These are phyloP conservation scores for Candida tropicalis DNA, from an alignment of 1,139 yeast species.

Conservation along the genomic window DNA sequence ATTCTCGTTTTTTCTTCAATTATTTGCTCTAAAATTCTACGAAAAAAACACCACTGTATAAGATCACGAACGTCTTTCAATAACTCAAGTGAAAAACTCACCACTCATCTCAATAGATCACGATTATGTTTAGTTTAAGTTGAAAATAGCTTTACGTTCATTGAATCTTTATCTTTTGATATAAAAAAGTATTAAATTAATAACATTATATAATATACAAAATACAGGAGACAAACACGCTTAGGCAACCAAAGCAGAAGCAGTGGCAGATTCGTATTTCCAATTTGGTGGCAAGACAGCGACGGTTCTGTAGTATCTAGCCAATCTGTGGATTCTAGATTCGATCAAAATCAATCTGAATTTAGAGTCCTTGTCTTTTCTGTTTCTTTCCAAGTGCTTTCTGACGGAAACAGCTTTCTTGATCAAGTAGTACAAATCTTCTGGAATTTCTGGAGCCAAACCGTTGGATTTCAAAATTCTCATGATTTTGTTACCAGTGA, in stretches of 20 bases:
- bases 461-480: constrained; percentile 99
- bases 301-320: constrained; percentile 99
- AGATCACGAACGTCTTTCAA: no score
- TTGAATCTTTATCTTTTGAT: background rate
- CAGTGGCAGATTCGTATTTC: constrained; percentile 99
- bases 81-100: no score
- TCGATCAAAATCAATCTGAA: constrained; percentile 99
- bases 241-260: constrained; percentile 99
- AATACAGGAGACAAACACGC: constrained; percentile 18
- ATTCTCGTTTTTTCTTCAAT: background rate
- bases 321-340: constrained; percentile 99
- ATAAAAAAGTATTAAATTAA: constrained; percentile 4
- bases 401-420: constrained; percentile 99
- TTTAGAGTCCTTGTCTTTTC: constrained; percentile 99
- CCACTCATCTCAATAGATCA: no score
- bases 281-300: constrained; percentile 99
- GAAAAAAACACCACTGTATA: background rate
- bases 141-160: background rate
- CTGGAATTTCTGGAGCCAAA: constrained; percentile 99
- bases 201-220: constrained; percentile 8
- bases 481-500: constrained; percentile 99
- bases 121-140: no score
- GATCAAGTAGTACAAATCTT: constrained; percentile 98
- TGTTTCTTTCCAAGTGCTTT: constrained; percentile 99
- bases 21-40: background rate